Base-by-base conservation (phyloP, 345 rosid genomes). In the Lepidium aucheri region DNA sequence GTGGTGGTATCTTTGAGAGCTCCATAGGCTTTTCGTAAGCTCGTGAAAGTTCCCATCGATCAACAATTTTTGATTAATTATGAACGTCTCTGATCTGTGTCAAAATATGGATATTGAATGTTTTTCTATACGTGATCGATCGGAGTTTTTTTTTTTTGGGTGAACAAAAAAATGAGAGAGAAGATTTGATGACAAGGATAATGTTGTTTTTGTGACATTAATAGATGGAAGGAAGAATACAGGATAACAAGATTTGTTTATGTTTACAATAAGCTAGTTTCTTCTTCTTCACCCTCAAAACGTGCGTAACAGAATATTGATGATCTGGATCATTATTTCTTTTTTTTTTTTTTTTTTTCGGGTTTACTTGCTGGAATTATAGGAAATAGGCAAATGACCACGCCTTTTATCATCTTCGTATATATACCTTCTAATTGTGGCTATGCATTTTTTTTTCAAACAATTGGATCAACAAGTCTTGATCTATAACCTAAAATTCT, bases 1-100 rank as follows among this genome's bases (percentile, higher is more conserved):
- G 60, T 95, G 72, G 97, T 95, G 50, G 96, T 76, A 64, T 95
- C 99, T 77, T 95, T 95, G 51, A 95, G 92, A 6, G 96, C 99
- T 13, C 96, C 99, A 61, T 91, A 95, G 32, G 96, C 99, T 77
- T 89, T 91, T 65, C 97, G 74, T 8, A 95, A 81, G 72, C 96
- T 89, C 55, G 82, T 77, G 56, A 94, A 88, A 20, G 96, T 77
- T 63, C 92, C 91, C 96, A 88, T 90, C 32, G 30, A 33, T 13
- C 47, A 1, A 36, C 36, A n/a, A 49, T 7, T 55, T 63, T 20
- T 26, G 22, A 20, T 20, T 1, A 20, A 20, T 20, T 33, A 3
- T 43, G 70, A 46, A 55, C n/a, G n/a, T n/a, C n/a, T n/a, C n/a
- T n/a, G n/a, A n/a, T n/a, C 33, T 38, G 35, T 40, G 24, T 3